phyloP scores from a whole-genome alignment of 1,139 yeast species.

The Taphrina flavorubra region DNA sequence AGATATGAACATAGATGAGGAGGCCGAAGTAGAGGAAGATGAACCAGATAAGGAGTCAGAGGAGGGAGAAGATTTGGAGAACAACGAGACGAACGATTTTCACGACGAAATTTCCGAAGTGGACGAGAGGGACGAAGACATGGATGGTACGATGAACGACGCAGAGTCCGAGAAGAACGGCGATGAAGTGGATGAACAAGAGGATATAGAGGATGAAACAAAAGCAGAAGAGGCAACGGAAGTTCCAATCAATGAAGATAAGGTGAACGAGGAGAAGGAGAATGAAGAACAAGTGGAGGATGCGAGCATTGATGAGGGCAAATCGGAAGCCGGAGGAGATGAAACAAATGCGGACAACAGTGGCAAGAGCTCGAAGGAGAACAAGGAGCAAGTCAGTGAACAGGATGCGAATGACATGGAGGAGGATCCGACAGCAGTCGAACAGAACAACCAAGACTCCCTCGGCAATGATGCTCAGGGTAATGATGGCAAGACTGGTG shows the following conservation, averaged over 20 bases:
- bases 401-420: conserved; percentile 2
- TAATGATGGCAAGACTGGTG: conserved; percentile 10
- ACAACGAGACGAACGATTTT: conserved; percentile 46
- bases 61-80: conserved; percentile 35
- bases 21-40: conserved; percentile 50
- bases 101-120: conserved; percentile 60
- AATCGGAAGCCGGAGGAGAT: conserved; percentile 4
- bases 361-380: conserved; percentile 29
- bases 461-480: conserved; percentile 47
- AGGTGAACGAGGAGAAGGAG: conserved; percentile 44
- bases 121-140: conserved; percentile 62
- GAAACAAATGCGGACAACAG: conserved; percentile 28
- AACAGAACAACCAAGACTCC: conserved; percentile 57
- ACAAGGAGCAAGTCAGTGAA: conserved; percentile 50
- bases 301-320: not conserved
- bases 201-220: conserved; percentile 59
- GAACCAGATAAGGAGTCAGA: conserved; percentile 45
- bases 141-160: conserved; percentile 47
- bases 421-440: conserved; percentile 43
- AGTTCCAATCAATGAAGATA: conserved; percentile 53
- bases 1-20: conserved; percentile 59
- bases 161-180: conserved; percentile 29
- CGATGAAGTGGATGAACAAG: conserved; percentile 51
- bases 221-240: conserved; percentile 59
- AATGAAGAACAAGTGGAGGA: conserved; percentile 48